These are phyloP conservation scores for Cucumis cinereus DNA, from an alignment of 306 rosid genomes.

Conservation along the genomic window DNA sequence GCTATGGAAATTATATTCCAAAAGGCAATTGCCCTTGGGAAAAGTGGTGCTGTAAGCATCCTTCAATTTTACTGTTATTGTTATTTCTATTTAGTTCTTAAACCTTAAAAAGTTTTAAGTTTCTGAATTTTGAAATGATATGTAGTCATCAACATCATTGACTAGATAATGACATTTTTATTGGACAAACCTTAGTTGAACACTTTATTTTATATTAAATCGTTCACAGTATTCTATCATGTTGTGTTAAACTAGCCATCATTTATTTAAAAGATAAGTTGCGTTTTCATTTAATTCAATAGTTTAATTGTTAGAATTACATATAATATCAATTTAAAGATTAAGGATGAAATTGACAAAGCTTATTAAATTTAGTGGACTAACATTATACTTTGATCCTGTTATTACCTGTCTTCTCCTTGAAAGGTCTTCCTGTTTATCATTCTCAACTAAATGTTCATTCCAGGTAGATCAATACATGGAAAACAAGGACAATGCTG, in stretches of 20 bases:
- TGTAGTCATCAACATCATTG: not conserved
- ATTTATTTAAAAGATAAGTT: not conserved
- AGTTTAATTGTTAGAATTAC: not conserved
- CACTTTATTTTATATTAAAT: not conserved
- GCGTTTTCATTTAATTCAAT: no score
- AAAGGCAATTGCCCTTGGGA: conserved; percentile 41
- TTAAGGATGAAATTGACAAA: not conserved
- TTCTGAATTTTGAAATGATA: not conserved
- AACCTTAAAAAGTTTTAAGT: not conserved
- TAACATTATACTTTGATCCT: not conserved
- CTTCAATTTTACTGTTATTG: not conserved
- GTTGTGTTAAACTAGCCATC: not conserved
- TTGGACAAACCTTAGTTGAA: not conserved
- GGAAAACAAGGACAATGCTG: conserved; percentile 46
- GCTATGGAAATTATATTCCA: conserved; percentile 63
- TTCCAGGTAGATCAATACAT: conserved; percentile 65
- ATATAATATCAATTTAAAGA: not conserved
- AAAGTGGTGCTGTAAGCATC: conserved; percentile 58
- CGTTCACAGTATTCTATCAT: not conserved
- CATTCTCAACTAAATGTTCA: conserved; percentile 5
- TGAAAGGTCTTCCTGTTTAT: not conserved
- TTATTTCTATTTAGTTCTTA: not conserved
- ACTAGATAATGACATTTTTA: not conserved
- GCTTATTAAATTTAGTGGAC: not conserved
- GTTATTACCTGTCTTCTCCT: not conserved